Evolutionary conservation across 768 basidiomycete genomes (phyloP), one percentile per base, ranked within the genome.

Genomic region (Glaciozyma antarctica): DNA sequence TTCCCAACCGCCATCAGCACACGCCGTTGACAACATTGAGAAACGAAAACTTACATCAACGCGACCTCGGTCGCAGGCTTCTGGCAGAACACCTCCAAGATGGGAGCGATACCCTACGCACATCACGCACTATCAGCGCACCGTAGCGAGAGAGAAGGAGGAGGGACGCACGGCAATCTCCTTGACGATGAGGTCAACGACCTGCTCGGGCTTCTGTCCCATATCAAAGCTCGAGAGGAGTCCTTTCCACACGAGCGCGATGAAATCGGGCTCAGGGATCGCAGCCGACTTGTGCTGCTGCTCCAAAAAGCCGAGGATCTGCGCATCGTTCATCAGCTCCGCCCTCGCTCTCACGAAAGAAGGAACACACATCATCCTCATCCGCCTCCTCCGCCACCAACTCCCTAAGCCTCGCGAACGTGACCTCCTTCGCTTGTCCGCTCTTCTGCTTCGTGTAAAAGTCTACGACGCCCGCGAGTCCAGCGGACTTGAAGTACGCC

Each of bases 391-490:
- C 69, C 30, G 84, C 70, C 61, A 90, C 88, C 57, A 84, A 85
- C 52, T 81, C 82, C 72, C 85, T 86, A 62, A 84, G 83, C 75
- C 87, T 80, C 65, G 85, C 85, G 63, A 82, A 84, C 61, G 90
- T 80, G 28, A 85, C 83, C 71, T 80, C 81, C 72, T 86, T 77
- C 68, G 93, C 82, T 52, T 81, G 80, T 64, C 92, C 88, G 76
- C 88, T 91, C 71, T 88, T 84, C 64, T 85, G 86, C 82, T 93
- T 95, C 54, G 85, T 84, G 82, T 88, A 97, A 90, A 90, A 97
- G 21, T 98, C 94, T 3, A 88, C 86, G 51, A 97, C 83, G 71
- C 85, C 84, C n/a, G 85, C 78, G 24, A 95, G 80, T 24, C 84
- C 85, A 65, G 84, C 86, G 63, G 84, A 82, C 78, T 83, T 88